Evolutionary conservation across 225 moss, liverwort and hornwort genomes (phyloP).

Genomic region (Asterella californica): DNA sequence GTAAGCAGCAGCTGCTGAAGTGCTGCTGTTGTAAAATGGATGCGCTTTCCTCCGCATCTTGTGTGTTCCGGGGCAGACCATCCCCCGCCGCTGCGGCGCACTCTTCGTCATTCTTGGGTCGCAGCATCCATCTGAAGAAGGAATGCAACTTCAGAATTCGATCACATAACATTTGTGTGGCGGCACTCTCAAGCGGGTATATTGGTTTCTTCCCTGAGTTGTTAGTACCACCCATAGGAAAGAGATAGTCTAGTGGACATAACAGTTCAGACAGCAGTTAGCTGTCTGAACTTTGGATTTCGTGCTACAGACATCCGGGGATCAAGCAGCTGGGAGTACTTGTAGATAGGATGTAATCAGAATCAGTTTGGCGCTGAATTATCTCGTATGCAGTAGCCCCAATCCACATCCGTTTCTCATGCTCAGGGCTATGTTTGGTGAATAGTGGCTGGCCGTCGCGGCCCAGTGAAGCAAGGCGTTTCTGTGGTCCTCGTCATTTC

Average conservation of each 20-base stretch:
- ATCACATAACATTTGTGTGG: background rate
- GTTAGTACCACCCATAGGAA: background rate
- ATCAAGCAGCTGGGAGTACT: too few relatives aligned
- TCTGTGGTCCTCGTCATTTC: background rate
- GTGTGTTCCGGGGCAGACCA: background rate
- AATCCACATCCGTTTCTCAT: too few relatives aligned
- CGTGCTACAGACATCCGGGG: too few relatives aligned
- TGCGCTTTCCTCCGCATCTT: too few relatives aligned
- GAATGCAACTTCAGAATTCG: background rate
- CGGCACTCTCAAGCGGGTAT: conserved; percentile 4
- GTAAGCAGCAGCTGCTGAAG: too few relatives aligned
- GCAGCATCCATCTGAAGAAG: background rate
- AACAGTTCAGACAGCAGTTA: background rate
- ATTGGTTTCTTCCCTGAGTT: background rate
- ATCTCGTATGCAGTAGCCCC: too few relatives aligned
- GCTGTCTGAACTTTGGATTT: background rate
- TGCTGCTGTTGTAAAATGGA: too few relatives aligned
- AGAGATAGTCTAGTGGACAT: background rate
- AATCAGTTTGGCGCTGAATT: too few relatives aligned
- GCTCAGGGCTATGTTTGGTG: background rate
- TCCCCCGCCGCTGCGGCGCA: background rate
- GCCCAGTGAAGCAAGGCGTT: background rate
- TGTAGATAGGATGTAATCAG: too few relatives aligned
- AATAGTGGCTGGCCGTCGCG: background rate
- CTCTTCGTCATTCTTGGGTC: background rate